phyloP scores from a whole-genome alignment of 768 basidiomycete species.

The Lyophyllum decastes region DNA sequence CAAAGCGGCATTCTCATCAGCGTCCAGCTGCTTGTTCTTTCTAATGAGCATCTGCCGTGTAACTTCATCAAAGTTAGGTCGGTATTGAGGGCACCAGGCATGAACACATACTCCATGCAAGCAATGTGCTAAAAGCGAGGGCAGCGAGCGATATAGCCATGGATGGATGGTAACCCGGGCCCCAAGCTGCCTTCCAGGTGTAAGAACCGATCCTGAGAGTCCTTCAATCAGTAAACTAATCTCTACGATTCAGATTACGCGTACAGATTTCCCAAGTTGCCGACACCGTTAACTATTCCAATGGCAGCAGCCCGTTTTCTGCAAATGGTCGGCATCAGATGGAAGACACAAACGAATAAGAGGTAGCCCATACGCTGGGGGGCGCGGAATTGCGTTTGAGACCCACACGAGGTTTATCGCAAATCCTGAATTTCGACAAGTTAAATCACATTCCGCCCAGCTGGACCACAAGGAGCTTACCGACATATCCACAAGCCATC shows the following conservation, averaged over 20 bases:
- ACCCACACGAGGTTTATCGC: slow-evolving; percentile 62
- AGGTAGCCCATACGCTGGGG: slow-evolving; percentile 45
- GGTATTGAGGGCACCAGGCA: no score
- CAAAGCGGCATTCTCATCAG: slow-evolving; percentile 44
- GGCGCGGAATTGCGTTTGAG: slow-evolving; percentile 58
- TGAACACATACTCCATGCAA: slow-evolving; percentile 30
- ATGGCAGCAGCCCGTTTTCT: slow-evolving; percentile 58
- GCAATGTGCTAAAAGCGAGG: slow-evolving; percentile 32
- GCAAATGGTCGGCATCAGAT: not conserved
- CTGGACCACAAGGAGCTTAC: slow-evolving; percentile 16
- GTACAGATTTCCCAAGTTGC: slow-evolving; percentile 61
- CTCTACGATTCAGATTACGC: slow-evolving; percentile 10
- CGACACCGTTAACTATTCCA: slow-evolving; percentile 60
- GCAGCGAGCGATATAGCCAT: slow-evolving; percentile 51
- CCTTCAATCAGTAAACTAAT: not conserved
- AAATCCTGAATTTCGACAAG: slow-evolving; percentile 29
- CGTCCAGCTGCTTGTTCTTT: slow-evolving; percentile 53
- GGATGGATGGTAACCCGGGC: slow-evolving; percentile 61
- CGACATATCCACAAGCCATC: slow-evolving; percentile 57
- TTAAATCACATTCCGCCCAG: not conserved
- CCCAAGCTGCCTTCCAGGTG: slow-evolving; percentile 63
- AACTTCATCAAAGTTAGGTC: slow-evolving; percentile 23
- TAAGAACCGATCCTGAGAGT: slow-evolving; percentile 55
- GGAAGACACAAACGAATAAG: not conserved
- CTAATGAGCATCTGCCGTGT: slow-evolving; percentile 48